Base-by-base conservation (phyloP, 176 grass and related monocot species). In the Phragmites australis region DNA sequence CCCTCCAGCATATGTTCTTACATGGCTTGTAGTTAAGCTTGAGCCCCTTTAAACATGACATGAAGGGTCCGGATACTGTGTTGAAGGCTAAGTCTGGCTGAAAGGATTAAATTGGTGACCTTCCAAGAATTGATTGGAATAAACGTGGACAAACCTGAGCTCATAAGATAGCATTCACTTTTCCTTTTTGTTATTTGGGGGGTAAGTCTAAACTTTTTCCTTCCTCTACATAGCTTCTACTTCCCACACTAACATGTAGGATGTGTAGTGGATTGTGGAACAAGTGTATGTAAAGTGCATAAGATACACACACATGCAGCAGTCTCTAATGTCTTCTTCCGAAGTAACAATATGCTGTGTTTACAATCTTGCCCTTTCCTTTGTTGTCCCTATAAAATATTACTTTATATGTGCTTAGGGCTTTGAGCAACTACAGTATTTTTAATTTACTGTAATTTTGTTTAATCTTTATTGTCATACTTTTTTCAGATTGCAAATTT, bases 401-500 rank as follows among this genome's bases (percentile, higher is more conserved):
- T 31, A 37, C 21, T 9, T 44, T 32, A 32, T 78, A 78, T 78
- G 19, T 41, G 32, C 30, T 65, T 51, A 65, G 29, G 21, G 32
- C 43, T 79, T 65, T 52, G 13, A 52, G 13, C 21, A 66, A 60
- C 29, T 22, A 78, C 8, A 22, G 21, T 41, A 27, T 54, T 79
- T 74, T 47, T 63, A 37, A 54, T 52, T 22, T 73, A 61, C 62
- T 79, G 13, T 44, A 50, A 39, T 48, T 58, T 70, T 84, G 6
- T 47, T 84, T 73, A 54, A 82, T 26, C 26, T 79, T 81, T 88
- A 57, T 65, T 55, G 2, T 78, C 59, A 43, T 13, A 56, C 58
- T 63, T 61, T 51, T 66, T 79, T 53, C 86, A 99, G 96, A 95
- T 99, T 88, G 90, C 96, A 62, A 99, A 95, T 67, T 99, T 91